Evolutionary conservation across 1,284 basidiomycete genomes (phyloP).

Genomic region (Cryptococcus sp.): DNA sequence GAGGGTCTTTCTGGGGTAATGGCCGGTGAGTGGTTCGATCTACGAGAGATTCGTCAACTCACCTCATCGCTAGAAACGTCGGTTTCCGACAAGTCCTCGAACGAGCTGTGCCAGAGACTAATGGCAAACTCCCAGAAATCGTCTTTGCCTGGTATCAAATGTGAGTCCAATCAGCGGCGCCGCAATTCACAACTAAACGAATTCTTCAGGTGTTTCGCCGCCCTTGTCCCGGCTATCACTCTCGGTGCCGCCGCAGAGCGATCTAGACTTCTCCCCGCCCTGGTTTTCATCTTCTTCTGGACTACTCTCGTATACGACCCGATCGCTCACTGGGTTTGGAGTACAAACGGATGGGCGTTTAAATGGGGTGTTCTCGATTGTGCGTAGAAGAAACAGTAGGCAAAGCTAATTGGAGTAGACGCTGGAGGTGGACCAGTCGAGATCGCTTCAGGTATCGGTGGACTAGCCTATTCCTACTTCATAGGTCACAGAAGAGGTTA

Average conservation of each 20-base stretch:
- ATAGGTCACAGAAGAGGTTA: conserved; percentile 56
- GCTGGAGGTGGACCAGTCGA: conserved; percentile 87
- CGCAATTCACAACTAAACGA: background rate
- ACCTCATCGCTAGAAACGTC: conserved; percentile 41
- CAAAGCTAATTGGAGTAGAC: conserved; percentile 13
- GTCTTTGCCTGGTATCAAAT: conserved; percentile 80
- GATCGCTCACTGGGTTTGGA: conserved; percentile 73
- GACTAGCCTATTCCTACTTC: conserved; percentile 74
- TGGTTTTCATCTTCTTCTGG: conserved; percentile 85
- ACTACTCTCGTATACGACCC: conserved; percentile 61
- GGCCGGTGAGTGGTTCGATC: conserved; percentile 40
- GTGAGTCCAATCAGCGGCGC: background rate
- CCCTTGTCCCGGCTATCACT: conserved; percentile 53
- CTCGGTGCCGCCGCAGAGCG: conserved; percentile 73
- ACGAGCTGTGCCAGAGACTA: conserved; percentile 64
- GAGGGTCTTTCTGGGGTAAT: conserved; percentile 59
- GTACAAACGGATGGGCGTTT: conserved; percentile 74
- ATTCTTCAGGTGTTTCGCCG: conserved; percentile 38
- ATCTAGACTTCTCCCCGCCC: conserved; percentile 77
- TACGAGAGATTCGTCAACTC: background rate
- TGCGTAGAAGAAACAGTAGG: background rate
- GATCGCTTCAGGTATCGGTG: conserved; percentile 81
- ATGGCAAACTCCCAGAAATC: conserved; percentile 53
- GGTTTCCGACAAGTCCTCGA: conserved; percentile 64
- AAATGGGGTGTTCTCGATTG: conserved; percentile 81